Evolutionary conservation across 78 protist genomes (phyloP), one percentile per base, ranked within the genome.

Genomic region (Andalucia godoyi): DNA sequence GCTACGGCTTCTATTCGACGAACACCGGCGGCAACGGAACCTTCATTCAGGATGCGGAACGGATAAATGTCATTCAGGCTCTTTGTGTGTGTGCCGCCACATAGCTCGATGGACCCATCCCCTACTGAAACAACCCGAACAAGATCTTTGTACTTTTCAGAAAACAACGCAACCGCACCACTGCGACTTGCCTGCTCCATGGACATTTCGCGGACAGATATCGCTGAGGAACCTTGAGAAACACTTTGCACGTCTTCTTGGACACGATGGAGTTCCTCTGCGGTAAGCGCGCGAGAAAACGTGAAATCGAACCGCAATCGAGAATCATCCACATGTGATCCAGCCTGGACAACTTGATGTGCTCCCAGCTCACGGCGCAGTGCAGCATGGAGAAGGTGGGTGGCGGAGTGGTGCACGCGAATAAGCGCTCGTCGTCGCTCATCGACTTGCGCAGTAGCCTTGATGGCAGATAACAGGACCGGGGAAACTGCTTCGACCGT

Each of bases 351-450:
- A 8, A 79, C 84, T 17, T 53, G 72, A n/a, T n/a, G n/a, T n/a
- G n/a, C n/a, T n/a, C n/a, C n/a, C n/a, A n/a, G n/a, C 69, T 63
- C 87, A 25, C 32, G 10, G 30, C 82, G 39, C 65, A 94, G 83
- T 9, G 94, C 94, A 33, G 17, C 57, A 80, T 94, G 91, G 42
- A 94, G 80, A 68, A 88, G 57, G 67, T 94, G 98, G 38, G 98
- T 94, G 4, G 80, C 60, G 29, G 98, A 89, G 89, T 94, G 98
- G 70, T 89, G 87, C 23, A 63, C 10, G 73, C 82, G 80, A 29
- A 87, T 45, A 42, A 66, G 73, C 1, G 36, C 27, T 37, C 98
- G 83, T 45, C 86, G 68, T 30, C 53, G 79, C 40, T 63, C 52
- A 75, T 87, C 92, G 21, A 81, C 80, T 1, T 61, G 59, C 7